A percentile compares a stretch with the other conserved stretches of the same genome.
Evolutionary conservation across 2,329 filamentous ascomycete species (phyloP).

Genomic region (Sporothrix sp.): DNA sequence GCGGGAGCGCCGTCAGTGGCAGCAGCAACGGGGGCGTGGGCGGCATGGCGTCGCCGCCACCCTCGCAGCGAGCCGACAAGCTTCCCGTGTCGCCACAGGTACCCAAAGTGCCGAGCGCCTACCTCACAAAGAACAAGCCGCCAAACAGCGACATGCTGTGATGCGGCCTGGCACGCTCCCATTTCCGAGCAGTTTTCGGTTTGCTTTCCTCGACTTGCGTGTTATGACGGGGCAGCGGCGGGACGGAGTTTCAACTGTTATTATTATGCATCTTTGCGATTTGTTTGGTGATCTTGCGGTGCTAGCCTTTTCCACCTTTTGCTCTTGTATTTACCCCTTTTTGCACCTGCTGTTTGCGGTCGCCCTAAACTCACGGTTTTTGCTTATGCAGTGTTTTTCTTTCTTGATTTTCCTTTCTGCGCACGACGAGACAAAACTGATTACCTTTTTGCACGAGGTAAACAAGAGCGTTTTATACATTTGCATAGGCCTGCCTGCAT

Average conservation of each 20-base stretch:
- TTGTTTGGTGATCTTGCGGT: not conserved
- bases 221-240: not conserved
- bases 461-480: not conserved
- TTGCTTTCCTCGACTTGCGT: not conserved
- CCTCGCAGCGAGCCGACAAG: conserved; percentile 14
- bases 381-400: not conserved
- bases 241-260: not conserved
- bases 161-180: not conserved
- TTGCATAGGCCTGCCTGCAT: too few species aligned
- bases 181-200: not conserved
- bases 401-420: not conserved
- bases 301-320: not conserved
- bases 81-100: conserved; percentile 20
- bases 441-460: not conserved
- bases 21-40: not conserved
- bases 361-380: too few species aligned
- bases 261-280: not conserved
- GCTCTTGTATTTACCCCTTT: not conserved
- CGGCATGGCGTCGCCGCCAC: conserved; percentile 1
- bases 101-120: conserved; percentile 21
- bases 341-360: too few species aligned
- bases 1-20: not conserved
- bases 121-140: conserved; percentile 17
- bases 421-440: not conserved
- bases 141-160: conserved; percentile 18